phyloP scores from a whole-genome alignment of 2,329 filamentous ascomycete species.

The Coniochaeta sp. region DNA sequence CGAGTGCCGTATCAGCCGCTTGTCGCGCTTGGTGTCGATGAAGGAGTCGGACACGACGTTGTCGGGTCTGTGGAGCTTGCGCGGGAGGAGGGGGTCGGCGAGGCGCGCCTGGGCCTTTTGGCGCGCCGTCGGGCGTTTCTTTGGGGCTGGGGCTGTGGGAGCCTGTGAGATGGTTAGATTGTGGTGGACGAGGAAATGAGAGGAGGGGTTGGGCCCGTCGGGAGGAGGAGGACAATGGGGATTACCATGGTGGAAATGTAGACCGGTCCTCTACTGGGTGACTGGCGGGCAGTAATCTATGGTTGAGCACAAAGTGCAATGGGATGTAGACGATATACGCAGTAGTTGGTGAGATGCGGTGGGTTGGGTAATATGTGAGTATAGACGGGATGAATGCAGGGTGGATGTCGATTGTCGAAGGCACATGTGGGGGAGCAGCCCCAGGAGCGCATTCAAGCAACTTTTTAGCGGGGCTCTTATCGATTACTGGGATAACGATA shows the following conservation, averaged over 20 bases:
- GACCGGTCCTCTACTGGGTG: too few relatives aligned
- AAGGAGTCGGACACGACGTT: constrained; percentile 51
- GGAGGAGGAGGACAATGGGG: not conserved
- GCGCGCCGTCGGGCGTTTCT: constrained; percentile 49
- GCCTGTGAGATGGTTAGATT: not conserved
- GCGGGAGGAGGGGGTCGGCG: constrained; percentile 41
- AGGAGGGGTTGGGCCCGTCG: constrained; percentile 12
- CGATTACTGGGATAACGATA: not conserved
- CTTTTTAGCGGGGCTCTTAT: not conserved
- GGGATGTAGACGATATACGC: not conserved
- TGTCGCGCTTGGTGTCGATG: constrained; percentile 71
- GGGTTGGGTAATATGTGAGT: not conserved
- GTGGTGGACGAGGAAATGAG: constrained; percentile 5
- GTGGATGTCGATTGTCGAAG: too few relatives aligned
- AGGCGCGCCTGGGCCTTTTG: constrained; percentile 46
- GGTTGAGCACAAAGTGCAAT: not conserved
- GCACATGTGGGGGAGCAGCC: too few relatives aligned
- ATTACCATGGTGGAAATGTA: constrained; percentile 1
- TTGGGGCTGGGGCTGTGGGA: constrained; percentile 19
- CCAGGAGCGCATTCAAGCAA: too few relatives aligned
- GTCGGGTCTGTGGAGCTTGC: constrained; percentile 43
- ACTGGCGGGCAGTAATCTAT: not conserved
- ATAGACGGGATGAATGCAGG: too few relatives aligned
- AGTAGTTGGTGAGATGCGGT: not conserved
- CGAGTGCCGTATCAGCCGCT: constrained; percentile 74